phyloP scores from a whole-genome alignment of 1,139 yeast genomes.

The Saccharomyces uvarum region DNA sequence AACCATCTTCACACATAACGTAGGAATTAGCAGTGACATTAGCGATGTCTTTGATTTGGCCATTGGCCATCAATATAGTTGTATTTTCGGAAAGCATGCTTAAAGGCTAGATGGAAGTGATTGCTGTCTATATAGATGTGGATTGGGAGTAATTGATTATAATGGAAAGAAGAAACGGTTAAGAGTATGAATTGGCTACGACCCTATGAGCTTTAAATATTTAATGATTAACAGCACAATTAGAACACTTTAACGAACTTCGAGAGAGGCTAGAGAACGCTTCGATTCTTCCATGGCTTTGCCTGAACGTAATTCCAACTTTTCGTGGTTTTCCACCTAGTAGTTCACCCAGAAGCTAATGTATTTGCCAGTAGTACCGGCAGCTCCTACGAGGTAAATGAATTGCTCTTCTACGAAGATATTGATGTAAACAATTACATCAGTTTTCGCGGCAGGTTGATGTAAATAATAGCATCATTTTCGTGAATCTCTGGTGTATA shows the following conservation, averaged over 20 bases:
- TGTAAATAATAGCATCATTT: not conserved
- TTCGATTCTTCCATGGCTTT: not conserved
- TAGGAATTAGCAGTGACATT: slow-evolving; percentile 33
- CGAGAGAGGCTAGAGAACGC: not conserved
- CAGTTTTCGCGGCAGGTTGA: not conserved
- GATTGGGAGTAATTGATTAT: not conserved
- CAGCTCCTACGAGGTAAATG: not conserved
- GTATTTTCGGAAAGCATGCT: slow-evolving; percentile 33
- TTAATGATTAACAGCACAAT: not conserved
- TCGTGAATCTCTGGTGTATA: not conserved
- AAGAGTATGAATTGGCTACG: not conserved
- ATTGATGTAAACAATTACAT: not conserved
- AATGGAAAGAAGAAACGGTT: not conserved
- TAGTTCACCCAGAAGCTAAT: not conserved
- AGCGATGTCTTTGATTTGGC: slow-evolving; percentile 32
- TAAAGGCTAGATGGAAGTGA: not conserved
- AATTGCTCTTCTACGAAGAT: not conserved
- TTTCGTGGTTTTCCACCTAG: not conserved
- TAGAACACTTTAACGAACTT: not conserved
- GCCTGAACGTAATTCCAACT: not conserved
- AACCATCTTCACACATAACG: slow-evolving; percentile 40
- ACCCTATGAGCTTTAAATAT: not conserved
- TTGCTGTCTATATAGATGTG: not conserved
- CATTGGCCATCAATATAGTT: slow-evolving; percentile 37
- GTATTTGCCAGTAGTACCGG: not conserved